These are phyloP conservation scores for Cyphellophora europaea DNA, from an alignment of 2,329 filamentous ascomycete genomes.

Conservation along the genomic window DNA sequence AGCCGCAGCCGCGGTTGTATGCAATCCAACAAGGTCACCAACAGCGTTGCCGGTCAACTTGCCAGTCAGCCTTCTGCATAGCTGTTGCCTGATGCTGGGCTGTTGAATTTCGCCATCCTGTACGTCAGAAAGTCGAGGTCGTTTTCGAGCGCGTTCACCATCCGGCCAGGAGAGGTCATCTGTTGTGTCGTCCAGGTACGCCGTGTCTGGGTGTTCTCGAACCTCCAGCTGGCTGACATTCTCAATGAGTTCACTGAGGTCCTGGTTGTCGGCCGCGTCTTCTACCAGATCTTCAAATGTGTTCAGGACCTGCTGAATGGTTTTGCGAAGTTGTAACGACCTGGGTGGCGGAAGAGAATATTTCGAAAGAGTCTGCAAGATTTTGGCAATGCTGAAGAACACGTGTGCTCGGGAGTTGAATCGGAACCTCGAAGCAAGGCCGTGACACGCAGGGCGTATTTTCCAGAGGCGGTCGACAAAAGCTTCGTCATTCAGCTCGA, in stretches of 20 bases:
- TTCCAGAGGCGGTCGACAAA: background rate
- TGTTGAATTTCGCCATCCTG: constrained; percentile 18
- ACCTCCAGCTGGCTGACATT: background rate
- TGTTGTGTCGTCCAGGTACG: background rate
- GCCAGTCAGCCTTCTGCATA: constrained; percentile 24
- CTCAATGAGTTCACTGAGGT: background rate
- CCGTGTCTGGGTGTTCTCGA: background rate
- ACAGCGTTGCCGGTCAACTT: constrained; percentile 26
- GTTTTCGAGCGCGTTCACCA: constrained; percentile 24
- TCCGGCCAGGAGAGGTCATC: constrained; percentile 7
- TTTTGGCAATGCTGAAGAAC: background rate
- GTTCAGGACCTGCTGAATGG: background rate
- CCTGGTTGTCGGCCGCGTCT: no score
- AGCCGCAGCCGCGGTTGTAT: constrained; percentile 33
- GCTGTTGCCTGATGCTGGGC: constrained; percentile 16
- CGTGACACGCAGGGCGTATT: background rate
- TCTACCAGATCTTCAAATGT: constrained; percentile 1
- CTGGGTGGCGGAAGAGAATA: background rate
- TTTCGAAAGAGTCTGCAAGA: background rate
- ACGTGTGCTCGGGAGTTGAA: background rate
- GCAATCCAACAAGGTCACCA: constrained; percentile 29
- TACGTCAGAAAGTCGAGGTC: constrained; percentile 25
- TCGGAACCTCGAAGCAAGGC: background rate
- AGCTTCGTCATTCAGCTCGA: background rate
- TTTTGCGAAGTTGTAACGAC: background rate